phyloP scores from a whole-genome alignment of 2,329 filamentous ascomycete species.

The Davidsoniella australis region DNA sequence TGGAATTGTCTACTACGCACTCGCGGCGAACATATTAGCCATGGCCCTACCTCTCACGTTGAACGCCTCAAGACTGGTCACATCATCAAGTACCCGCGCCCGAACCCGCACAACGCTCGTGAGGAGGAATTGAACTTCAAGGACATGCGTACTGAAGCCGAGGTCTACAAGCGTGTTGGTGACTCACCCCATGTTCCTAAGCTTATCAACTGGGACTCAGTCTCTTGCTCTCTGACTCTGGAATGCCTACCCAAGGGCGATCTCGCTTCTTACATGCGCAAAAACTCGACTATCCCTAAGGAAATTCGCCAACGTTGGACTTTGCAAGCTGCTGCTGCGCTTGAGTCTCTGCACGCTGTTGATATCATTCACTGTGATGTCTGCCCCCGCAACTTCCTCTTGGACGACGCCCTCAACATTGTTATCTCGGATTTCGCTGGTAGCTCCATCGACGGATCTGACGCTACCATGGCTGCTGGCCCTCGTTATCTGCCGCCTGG shows the following conservation, averaged over 20 bases:
- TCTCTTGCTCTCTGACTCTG: conserved; percentile 15
- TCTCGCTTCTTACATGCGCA: conserved; percentile 15
- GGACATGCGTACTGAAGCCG: conserved; percentile 14
- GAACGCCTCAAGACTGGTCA: conserved; percentile 15
- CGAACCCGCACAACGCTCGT: conserved; percentile 15
- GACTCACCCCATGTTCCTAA: conserved; percentile 14
- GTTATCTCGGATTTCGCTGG: conserved; percentile 23
- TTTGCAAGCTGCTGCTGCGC: conserved; percentile 19
- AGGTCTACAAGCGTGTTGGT: conserved; percentile 16
- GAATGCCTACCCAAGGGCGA: conserved; percentile 17
- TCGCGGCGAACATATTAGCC: conserved; percentile 14
- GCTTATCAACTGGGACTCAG: conserved; percentile 16
- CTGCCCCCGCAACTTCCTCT: conserved; percentile 23
- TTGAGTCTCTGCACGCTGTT: conserved; percentile 21
- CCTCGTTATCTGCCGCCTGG: conserved; percentile 16
- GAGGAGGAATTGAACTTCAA: conserved; percentile 13
- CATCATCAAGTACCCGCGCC: conserved; percentile 15
- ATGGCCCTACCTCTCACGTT: conserved; percentile 14
- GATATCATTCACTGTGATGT: conserved; percentile 25
- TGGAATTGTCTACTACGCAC: conserved; percentile 15
- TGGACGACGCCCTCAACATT: conserved; percentile 21
- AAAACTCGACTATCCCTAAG: conserved; percentile 7
- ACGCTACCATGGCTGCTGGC: conserved; percentile 15
- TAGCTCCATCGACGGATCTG: conserved; percentile 16
- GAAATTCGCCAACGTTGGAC: conserved; percentile 18